Percentiles rank a stretch among this genome's conserved stretches.
phyloP scores from a whole-genome alignment of 768 basidiomycete genomes.

The Harrya chromipes region DNA sequence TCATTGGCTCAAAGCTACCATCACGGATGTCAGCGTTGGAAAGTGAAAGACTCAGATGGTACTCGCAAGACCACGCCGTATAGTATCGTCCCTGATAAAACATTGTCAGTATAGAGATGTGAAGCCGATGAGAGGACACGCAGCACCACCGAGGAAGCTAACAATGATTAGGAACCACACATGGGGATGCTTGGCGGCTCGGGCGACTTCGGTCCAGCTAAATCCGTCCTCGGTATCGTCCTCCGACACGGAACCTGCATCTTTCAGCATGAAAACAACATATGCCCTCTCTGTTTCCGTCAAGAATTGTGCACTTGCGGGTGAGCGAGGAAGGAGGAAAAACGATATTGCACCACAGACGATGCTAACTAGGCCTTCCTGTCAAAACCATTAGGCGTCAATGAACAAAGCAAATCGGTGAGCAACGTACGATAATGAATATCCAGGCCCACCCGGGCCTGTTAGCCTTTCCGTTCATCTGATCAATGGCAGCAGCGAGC shows the following conservation, averaged over 20 bases:
- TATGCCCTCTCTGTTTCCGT: constrained; percentile 48
- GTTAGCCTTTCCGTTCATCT: constrained; percentile 50
- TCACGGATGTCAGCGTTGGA: too few relatives aligned
- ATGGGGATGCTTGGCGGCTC: too few relatives aligned
- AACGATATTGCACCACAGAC: constrained; percentile 50
- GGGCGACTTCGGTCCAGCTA: constrained; percentile 38
- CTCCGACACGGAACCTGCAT: constrained; percentile 33
- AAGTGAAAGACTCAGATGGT: too few relatives aligned
- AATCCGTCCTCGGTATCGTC: constrained; percentile 45
- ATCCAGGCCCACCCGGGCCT: constrained; percentile 62
- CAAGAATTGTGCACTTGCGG: constrained; percentile 48
- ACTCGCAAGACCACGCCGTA: too few relatives aligned
- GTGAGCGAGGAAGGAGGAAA: constrained; percentile 46
- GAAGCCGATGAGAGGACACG: too few relatives aligned
- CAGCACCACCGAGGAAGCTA: too few relatives aligned
- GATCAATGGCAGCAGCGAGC: constrained; percentile 53
- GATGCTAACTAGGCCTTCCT: constrained; percentile 63
- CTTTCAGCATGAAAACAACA: constrained; percentile 30
- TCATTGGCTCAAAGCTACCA: too few relatives aligned
- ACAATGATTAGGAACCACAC: too few relatives aligned
- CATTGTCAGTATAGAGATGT: too few relatives aligned
- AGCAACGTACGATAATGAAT: constrained; percentile 44
- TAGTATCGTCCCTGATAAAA: too few relatives aligned
- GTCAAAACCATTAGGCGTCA: not conserved
- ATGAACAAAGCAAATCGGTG: not conserved